Conservation (phyloP, 2,329 filamentous ascomycete genomes). For the Rhynchosporium secalis region DNA sequence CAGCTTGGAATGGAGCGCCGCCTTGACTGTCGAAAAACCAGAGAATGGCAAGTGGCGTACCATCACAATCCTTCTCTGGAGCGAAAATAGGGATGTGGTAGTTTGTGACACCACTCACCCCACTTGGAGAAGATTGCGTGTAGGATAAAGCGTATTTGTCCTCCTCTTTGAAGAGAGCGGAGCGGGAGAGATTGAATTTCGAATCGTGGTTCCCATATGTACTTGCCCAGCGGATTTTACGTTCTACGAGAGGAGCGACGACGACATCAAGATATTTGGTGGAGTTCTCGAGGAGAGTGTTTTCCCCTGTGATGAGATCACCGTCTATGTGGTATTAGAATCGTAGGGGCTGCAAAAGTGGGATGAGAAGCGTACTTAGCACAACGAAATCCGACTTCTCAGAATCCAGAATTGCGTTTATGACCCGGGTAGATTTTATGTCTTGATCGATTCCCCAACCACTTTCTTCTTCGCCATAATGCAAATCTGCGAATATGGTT, state of each 20-base stretch:
- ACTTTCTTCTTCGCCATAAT: conserved; percentile 60
- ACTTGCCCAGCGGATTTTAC: conserved; percentile 61
- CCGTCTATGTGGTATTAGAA: conserved; percentile 46
- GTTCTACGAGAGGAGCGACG: conserved; percentile 56
- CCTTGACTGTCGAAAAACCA: conserved; percentile 74
- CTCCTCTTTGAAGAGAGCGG: conserved; percentile 45
- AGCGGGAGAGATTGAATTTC: conserved; percentile 55
- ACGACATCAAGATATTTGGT: conserved; percentile 60
- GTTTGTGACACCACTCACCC: conserved; percentile 50
- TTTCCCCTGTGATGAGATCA: conserved; percentile 70
- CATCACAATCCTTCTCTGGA: conserved; percentile 33
- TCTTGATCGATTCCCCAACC: conserved; percentile 54
- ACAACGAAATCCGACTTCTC: conserved; percentile 63
- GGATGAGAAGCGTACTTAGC: conserved; percentile 44
- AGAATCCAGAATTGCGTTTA: conserved; percentile 56
- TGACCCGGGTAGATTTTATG: conserved; percentile 54
- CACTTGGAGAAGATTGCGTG: conserved; percentile 47
- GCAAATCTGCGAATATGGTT: conserved; percentile 66
- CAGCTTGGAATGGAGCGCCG: conserved; percentile 50
- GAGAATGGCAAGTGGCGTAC: conserved; percentile 50
- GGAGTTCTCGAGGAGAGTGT: conserved; percentile 54
- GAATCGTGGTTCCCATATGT: conserved; percentile 74
- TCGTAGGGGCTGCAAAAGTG: neutral
- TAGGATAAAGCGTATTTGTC: conserved; percentile 40
- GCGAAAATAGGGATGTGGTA: conserved; percentile 55